Base-by-base conservation (phyloP, 2,329 filamentous ascomycete genomes). In the Teratosphaeria epicoccoides region DNA sequence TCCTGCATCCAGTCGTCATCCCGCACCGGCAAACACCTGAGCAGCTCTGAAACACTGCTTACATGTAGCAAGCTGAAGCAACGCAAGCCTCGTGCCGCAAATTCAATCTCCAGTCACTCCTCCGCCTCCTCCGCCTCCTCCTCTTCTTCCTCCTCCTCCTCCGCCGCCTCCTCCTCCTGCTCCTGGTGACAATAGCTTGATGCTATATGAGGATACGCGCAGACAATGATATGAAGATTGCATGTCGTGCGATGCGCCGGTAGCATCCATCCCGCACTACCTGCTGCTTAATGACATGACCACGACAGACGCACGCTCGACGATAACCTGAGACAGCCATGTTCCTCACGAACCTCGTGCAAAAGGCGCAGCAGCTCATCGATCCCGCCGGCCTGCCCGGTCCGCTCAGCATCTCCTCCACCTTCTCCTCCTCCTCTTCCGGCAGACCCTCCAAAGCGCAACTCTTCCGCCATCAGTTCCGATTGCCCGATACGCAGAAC, bases 381-480 rank as follows among this genome's bases (percentile, higher is more conserved):
- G 91, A 96, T 70, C 87, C 89, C 50, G 86, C 86, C 59, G 83
- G 88, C 68, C 83, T 86, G 65, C 69, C 73, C 43, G 60, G 55
- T 6, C 75, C 87, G 57, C 55, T 66, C 4, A 56, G 55, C 23
- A 81, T 83, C 46, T 20, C 11, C 23, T 29, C n/a, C 46, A 14
- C 11, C 23, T 29, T 9, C 37, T 29, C 23, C 14, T 59, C 87
- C 54, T 82, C 84, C 60, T 80, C 83, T 64, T 81, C 84, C 53
- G 87, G 93, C 70, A 85, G 88, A 67, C 89, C 90, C 47, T 91
- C 90, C 66, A 97, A 96, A 74, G 83, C 89, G 51, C 85, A 86
- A 49, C 81, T 97, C 53, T 98, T 97, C 74, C 89, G 93, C 73
- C 85, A 86, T 69, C 93, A 98, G 72, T 98, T 98, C 75, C 88